Evolutionary conservation across 2,329 filamentous ascomycete genomes (phyloP), one percentile per base, ranked within the genome.

Genomic region (Ascochyta viciae-villosae): DNA sequence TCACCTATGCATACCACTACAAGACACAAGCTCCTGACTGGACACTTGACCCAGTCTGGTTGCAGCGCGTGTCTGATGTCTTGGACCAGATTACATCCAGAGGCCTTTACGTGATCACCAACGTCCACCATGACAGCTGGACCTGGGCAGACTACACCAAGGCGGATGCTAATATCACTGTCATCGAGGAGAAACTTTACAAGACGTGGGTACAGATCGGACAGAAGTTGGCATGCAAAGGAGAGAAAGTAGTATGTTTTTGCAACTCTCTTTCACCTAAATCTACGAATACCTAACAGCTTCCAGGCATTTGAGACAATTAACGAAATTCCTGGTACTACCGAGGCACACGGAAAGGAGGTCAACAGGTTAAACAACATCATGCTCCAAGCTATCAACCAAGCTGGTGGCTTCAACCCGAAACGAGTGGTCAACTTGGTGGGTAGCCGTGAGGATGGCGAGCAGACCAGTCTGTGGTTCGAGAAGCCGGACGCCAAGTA

Each of bases 91-190:
- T 84, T 6, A 78, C 82, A 0, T 72, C 77, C 3, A 76, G 80
- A 1, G 82, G 77, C 2, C 69, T 87, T 4, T 83, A 81, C 54
- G 80, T 81, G 0, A 76, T 87, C 24, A 79, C 86, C 12, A 85
- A 87, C 57, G 81, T 84, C 6, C 85, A 87, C 58, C 85, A 87
- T 54, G 84, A 88, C 61, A 83, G 80, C 9, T 85, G 80, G 82
- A 75, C 78, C 23, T 87, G 85, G 85, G 82, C 82, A 4, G 84
- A 86, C 64, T 72, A 84, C 4, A 80, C 80, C 1, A 66, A 72
- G 0, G 34, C 74, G 0, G 74, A 71, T 3, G 81, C 82, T 0
- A 83, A 86, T 58, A 56, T 80, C 3, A 80, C 80, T 0, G 71
- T 75, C 61, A 84, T 87, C 10, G 81, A 86, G 61, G 82, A 85